Evolutionary conservation across 1,284 basidiomycete genomes (phyloP).

Genomic region (Puccinia coronata): DNA sequence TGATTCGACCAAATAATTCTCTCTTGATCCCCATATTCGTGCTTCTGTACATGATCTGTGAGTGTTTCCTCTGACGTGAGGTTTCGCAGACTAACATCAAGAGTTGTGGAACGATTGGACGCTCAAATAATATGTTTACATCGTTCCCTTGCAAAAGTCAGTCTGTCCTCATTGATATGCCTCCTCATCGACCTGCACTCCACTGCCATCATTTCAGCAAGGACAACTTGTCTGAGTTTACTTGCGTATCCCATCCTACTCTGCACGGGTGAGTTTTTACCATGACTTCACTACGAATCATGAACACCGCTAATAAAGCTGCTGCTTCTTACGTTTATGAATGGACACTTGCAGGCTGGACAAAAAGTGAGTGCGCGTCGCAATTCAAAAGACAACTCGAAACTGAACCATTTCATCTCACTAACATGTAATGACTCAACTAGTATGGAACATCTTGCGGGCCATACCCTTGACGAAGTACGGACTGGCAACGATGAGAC

Average conservation of each 20-base stretch:
- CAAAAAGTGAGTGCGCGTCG: slow-evolving; percentile 23
- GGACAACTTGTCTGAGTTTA: slow-evolving; percentile 17
- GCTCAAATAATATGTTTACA: background rate
- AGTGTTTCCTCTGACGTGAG: background rate
- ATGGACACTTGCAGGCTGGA: background rate
- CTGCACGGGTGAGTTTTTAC: slow-evolving; percentile 5
- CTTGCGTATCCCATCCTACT: slow-evolving; percentile 14
- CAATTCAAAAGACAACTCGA: too few relatives aligned
- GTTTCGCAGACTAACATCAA: too few relatives aligned
- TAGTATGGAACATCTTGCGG: slow-evolving; percentile 16
- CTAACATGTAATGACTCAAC: too few relatives aligned
- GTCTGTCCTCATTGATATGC: slow-evolving; percentile 17
- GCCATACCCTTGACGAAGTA: slow-evolving; percentile 20
- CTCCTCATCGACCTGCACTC: slow-evolving; percentile 12
- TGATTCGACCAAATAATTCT: slow-evolving; percentile 13
- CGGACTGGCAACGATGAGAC: slow-evolving; percentile 8
- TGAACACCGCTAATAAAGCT: background rate
- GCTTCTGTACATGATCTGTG: slow-evolving; percentile 10
- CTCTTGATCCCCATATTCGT: background rate
- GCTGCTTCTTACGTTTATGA: background rate
- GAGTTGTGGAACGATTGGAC: background rate
- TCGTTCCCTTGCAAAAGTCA: slow-evolving; percentile 5
- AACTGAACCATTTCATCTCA: too few relatives aligned
- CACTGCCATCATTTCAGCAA: background rate
- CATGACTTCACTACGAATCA: background rate